These are phyloP conservation scores for Lachancea cidri DNA, from an alignment of 805 yeast species.

Conservation along the genomic window DNA sequence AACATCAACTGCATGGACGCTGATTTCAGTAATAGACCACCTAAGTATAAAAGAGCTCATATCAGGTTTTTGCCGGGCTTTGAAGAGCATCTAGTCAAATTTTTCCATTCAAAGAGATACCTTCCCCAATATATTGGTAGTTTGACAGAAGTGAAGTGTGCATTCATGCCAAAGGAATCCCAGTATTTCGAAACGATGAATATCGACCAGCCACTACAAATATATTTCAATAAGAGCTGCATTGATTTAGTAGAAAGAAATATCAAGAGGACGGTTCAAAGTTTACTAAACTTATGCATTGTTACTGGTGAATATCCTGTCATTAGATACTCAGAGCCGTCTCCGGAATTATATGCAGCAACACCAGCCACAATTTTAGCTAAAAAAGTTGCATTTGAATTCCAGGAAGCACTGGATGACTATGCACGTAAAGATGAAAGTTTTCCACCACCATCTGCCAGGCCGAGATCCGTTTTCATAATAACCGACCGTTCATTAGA, in stretches of 20 bases:
- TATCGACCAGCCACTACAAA: slow-evolving; percentile 56
- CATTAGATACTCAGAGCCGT: slow-evolving; percentile 60
- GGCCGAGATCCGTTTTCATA: slow-evolving; percentile 69
- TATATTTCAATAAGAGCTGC: slow-evolving; percentile 65
- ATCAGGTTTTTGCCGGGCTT: slow-evolving; percentile 66
- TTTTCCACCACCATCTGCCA: slow-evolving; percentile 52
- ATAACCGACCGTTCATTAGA: slow-evolving; percentile 84
- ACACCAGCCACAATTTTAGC: slow-evolving; percentile 58
- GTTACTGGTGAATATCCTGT: slow-evolving; percentile 85
- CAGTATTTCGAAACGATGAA: slow-evolving; percentile 64
- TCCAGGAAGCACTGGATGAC: slow-evolving; percentile 67
- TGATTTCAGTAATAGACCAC: slow-evolving; percentile 60
- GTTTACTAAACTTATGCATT: slow-evolving; percentile 68
- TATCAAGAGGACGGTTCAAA: slow-evolving; percentile 51
- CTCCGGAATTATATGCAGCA: slow-evolving; percentile 42
- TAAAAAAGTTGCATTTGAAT: slow-evolving; percentile 61
- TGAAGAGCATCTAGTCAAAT: slow-evolving; percentile 27
- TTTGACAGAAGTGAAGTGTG: slow-evolving; percentile 41
- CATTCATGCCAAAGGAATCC: slow-evolving; percentile 62
- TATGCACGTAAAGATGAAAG: slow-evolving; percentile 66
- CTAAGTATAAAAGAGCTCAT: slow-evolving; percentile 72
- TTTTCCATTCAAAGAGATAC: slow-evolving; percentile 27
- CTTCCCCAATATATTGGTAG: slow-evolving; percentile 28
- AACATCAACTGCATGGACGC: slow-evolving; percentile 71
- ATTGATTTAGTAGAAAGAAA: slow-evolving; percentile 54